Evolutionary conservation across 73 alveolate genomes (phyloP), one percentile per base, ranked within the genome.

Genomic region (Symbiodinium pilosum): DNA sequence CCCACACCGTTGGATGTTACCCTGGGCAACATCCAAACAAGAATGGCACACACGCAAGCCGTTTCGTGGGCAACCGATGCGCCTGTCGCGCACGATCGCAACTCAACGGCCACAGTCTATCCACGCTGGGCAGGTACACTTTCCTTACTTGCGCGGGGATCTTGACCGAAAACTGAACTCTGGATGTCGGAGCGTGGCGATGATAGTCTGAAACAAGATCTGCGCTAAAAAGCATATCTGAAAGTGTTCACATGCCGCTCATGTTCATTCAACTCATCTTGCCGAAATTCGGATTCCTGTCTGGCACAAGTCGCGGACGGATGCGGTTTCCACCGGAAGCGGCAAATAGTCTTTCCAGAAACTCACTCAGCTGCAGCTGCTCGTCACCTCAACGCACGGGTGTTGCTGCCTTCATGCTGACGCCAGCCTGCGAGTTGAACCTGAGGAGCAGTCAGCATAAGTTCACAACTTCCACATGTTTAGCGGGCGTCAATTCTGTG

Each of bases 91-190:
- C 96, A 39, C 77, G 54, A 11, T 64, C 77, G 52, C 88, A 69
- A 43, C 64, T 91, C 75, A 91, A 30, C 1, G 96, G 96, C 96
- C 96, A 91, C 30, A 85, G 96, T n/a, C 96, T 40, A 43, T 91
- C 88, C 38, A 91, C 96, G 47, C 96, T 91, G 41, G 96, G 96
- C 9, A 91, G 96, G 75, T 68, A 91, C 73, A 91, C 77, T 68
- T 88, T 88, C 95, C 95, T 88, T 32, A 30, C 32, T 5, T 64
- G 81, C 41, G 39, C 38, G 41, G 1, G 6, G 6, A 56, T 3
- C n/a, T 56, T 64, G 59, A 6, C 6, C 59, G 59, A 47, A 6
- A 6, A 47, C 6, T 47, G 59, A 14, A 47, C 14, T 47, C 59
- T 6, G n/a, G n/a, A n/a, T n/a, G n/a, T n/a, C n/a, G n/a, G n/a